A percentile compares a stretch with the other conserved stretches of the same genome.
Evolutionary conservation across 2,329 filamentous ascomycete genomes (phyloP).

Genomic region (Ophiostoma triangulosporum): DNA sequence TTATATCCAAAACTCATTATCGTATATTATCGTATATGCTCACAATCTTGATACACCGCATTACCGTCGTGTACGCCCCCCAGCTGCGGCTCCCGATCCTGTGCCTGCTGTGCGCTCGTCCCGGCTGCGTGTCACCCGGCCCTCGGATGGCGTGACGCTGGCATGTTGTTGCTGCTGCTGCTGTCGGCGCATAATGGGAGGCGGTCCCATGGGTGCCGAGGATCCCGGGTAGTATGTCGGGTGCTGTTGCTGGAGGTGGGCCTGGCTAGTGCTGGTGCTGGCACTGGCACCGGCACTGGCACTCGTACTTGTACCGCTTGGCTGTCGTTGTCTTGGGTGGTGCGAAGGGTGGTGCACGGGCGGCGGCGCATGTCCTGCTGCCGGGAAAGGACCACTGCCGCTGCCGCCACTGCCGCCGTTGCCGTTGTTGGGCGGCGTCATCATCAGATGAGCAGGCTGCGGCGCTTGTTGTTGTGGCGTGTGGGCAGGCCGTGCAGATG

Average conservation of each 20-base stretch:
- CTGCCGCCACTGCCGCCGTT: not conserved
- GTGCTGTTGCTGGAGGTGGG: slow-evolving; percentile 2
- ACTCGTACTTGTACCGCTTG: not conserved
- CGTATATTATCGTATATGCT: not conserved
- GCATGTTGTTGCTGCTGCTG: slow-evolving; percentile 4
- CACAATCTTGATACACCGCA: not conserved
- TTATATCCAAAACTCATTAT: not conserved
- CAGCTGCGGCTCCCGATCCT: slow-evolving; percentile 1
- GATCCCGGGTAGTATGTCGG: slow-evolving; percentile 8
- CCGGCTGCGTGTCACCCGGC: slow-evolving; percentile 18
- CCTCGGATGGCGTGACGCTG: slow-evolving; percentile 15
- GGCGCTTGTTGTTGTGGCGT: slow-evolving; percentile 6
- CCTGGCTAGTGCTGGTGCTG: not conserved
- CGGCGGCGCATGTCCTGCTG: not conserved
- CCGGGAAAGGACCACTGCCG: not conserved
- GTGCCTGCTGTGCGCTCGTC: slow-evolving; percentile 20
- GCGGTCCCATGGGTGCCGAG: slow-evolving; percentile 10
- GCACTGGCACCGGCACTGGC: too few species aligned
- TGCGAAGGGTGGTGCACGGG: not conserved
- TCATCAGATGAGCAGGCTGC: slow-evolving; percentile 4
- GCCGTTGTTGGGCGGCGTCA: slow-evolving; percentile 7
- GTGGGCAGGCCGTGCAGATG: not conserved
- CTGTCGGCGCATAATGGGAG: slow-evolving; percentile 6
- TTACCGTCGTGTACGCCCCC: not conserved
- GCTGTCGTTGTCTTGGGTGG: not conserved